A percentile compares a stretch with the other conserved stretches of the same genome.
Conservation (phyloP, 2,329 filamentous ascomycete genomes). For the Verticillium alfalfae region DNA sequence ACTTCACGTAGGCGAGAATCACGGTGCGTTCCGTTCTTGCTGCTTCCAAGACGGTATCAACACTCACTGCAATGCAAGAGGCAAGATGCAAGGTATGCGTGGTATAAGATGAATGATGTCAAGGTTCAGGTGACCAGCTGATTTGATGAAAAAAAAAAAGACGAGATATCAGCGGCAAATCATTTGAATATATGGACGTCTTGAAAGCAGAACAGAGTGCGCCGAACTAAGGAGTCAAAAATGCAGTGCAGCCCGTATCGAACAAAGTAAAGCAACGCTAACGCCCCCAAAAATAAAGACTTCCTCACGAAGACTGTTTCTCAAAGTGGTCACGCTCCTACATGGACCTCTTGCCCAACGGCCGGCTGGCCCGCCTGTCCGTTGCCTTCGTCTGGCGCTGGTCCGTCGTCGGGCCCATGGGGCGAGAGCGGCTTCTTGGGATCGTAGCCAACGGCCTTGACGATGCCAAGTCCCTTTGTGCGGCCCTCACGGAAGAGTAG, state of each 20-base stretch:
- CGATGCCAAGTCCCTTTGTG: conserved; percentile 92
- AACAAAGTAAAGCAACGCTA: not conserved
- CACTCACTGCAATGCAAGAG: too few relatives aligned
- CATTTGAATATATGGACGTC: not conserved
- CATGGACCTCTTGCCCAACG: conserved; percentile 5
- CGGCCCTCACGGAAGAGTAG: conserved; percentile 90
- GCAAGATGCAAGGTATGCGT: conserved; percentile 2
- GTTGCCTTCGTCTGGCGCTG: conserved; percentile 1
- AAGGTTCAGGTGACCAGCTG: too few relatives aligned
- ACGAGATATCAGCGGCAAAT: too few relatives aligned
- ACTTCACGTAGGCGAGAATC: too few relatives aligned
- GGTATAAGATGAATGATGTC: conserved; percentile 13
- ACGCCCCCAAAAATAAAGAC: not conserved
- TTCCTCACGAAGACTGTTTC: not conserved
- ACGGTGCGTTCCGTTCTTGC: too few relatives aligned
- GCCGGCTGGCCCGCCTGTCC: not conserved
- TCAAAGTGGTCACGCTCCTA: conserved; percentile 1
- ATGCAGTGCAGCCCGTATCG: not conserved
- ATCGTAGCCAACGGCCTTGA: conserved; percentile 88
- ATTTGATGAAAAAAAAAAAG: too few relatives aligned
- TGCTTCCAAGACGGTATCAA: too few relatives aligned
- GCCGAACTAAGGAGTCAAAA: too few relatives aligned
- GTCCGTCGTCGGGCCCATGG: not conserved
- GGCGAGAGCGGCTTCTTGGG: conserved; percentile 38
- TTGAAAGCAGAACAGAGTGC: too few relatives aligned